These are phyloP conservation scores for Solanum acaule DNA, from an alignment of 257 asterid species.

Conservation along the genomic window DNA sequence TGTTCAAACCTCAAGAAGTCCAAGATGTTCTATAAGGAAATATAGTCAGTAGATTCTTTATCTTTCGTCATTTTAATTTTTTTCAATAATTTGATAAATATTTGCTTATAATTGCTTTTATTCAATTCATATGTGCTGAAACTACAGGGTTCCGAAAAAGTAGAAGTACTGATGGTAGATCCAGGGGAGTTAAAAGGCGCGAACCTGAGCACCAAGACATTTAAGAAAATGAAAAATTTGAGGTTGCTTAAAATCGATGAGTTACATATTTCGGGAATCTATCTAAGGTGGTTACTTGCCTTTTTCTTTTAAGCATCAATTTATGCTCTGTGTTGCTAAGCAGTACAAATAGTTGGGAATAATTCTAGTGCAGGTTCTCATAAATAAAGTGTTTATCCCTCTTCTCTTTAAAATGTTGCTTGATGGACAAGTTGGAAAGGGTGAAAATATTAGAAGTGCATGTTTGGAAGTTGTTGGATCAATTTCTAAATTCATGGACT, in stretches of 20 bases:
- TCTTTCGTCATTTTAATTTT: too few relatives aligned
- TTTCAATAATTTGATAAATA: too few relatives aligned
- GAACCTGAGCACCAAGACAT: too few relatives aligned
- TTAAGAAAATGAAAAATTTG: too few relatives aligned
- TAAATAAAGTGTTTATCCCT: slow-evolving; percentile 65
- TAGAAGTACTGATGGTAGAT: too few relatives aligned
- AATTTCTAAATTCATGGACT: slow-evolving; percentile 66
- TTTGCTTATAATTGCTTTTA: too few relatives aligned
- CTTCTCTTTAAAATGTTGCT: slow-evolving; percentile 70
- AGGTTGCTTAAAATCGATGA: too few relatives aligned
- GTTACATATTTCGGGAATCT: too few relatives aligned
- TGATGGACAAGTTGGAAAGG: slow-evolving; percentile 69
- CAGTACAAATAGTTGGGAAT: neutral
- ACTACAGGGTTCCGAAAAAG: too few relatives aligned
- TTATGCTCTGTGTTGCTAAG: neutral
- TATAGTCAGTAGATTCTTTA: neutral
- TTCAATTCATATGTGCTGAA: too few relatives aligned
- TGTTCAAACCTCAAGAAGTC: too few relatives aligned
- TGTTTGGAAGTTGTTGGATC: slow-evolving; percentile 77
- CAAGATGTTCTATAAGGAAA: neutral
- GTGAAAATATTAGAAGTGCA: slow-evolving; percentile 72
- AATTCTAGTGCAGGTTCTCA: slow-evolving; percentile 42
- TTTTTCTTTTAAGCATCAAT: neutral
- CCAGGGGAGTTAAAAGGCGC: too few relatives aligned
- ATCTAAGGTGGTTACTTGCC: slow-evolving; percentile 44